A percentile compares a stretch with the other conserved stretches of the same genome.
Evolutionary conservation across 2,329 filamentous ascomycete species (phyloP).

Genomic region (Sclerotinia trifoliorum): DNA sequence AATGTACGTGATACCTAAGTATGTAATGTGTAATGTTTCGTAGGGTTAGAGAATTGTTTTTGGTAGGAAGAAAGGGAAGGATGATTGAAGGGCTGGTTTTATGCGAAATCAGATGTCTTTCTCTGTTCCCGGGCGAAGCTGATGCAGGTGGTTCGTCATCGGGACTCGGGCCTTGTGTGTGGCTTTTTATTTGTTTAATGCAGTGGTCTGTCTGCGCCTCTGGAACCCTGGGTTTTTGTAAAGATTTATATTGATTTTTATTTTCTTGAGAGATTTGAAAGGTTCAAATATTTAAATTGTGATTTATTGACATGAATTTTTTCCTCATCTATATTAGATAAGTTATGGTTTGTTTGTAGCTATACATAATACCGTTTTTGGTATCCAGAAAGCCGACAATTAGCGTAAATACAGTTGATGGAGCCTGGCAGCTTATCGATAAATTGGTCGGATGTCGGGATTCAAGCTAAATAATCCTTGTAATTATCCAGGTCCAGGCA

Average conservation of each 20-base stretch:
- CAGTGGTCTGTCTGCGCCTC: too few species aligned
- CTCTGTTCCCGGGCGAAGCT: slow-evolving; percentile 15
- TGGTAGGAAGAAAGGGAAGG: neutral
- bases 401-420: neutral
- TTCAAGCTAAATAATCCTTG: slow-evolving; percentile 1
- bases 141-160: slow-evolving; percentile 17
- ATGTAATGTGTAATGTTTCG: too few species aligned
- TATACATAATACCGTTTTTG: too few species aligned
- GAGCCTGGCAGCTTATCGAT: slow-evolving; percentile 6
- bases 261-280: too few species aligned
- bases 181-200: neutral
- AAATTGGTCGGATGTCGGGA: neutral
- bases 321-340: too few species aligned
- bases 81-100: neutral
- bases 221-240: too few species aligned
- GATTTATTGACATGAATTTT: too few species aligned
- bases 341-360: too few species aligned
- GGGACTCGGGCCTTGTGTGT: slow-evolving; percentile 3
- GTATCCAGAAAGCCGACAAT: neutral
- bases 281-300: too few species aligned
- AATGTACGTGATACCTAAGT: too few species aligned
- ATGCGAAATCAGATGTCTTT: slow-evolving; percentile 2
- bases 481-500: neutral
- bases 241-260: too few species aligned
- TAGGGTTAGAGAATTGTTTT: neutral